Evolutionary conservation across 768 basidiomycete species (phyloP).

Genomic region (Phanerochaete carnosa): DNA sequence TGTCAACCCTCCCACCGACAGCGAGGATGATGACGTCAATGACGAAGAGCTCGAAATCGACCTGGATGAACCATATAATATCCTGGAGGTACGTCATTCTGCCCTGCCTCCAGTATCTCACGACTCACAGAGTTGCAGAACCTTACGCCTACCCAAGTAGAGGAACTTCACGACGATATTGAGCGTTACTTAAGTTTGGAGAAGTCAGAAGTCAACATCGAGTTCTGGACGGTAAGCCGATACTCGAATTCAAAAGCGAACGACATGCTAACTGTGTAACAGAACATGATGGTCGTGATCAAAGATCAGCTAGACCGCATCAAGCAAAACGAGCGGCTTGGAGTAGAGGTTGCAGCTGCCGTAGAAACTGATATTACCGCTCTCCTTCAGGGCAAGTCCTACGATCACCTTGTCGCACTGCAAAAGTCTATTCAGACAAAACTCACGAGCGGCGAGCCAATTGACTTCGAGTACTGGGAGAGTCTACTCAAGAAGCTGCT

Average conservation of each 20-base stretch:
- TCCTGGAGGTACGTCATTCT: constrained; percentile 76
- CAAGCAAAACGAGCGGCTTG: constrained; percentile 56
- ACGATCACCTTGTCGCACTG: constrained; percentile 76
- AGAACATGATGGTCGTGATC: constrained; percentile 98
- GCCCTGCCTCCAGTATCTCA: not conserved
- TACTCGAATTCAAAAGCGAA: not conserved
- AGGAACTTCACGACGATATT: constrained; percentile 94
- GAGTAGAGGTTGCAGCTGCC: constrained; percentile 66
- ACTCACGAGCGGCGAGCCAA: constrained; percentile 85
- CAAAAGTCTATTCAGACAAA: constrained; percentile 89
- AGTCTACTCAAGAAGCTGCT: constrained; percentile 84
- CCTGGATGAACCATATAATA: constrained; percentile 96
- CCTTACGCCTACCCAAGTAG: constrained; percentile 80
- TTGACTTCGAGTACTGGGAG: constrained; percentile 99
- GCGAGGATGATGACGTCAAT: constrained; percentile 61
- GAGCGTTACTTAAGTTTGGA: constrained; percentile 88
- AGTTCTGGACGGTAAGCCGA: constrained; percentile 89
- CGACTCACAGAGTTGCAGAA: constrained; percentile 47
- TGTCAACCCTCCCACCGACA: constrained; percentile 55
- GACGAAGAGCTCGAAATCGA: constrained; percentile 95
- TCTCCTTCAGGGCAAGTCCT: constrained; percentile 80
- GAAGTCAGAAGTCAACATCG: constrained; percentile 78
- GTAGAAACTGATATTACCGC: constrained; percentile 84
- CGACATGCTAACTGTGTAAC: not conserved
- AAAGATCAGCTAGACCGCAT: constrained; percentile 84